Evolutionary conservation across 2,329 filamentous ascomycete genomes (phyloP).

Genomic region (Botrytis elliptica): DNA sequence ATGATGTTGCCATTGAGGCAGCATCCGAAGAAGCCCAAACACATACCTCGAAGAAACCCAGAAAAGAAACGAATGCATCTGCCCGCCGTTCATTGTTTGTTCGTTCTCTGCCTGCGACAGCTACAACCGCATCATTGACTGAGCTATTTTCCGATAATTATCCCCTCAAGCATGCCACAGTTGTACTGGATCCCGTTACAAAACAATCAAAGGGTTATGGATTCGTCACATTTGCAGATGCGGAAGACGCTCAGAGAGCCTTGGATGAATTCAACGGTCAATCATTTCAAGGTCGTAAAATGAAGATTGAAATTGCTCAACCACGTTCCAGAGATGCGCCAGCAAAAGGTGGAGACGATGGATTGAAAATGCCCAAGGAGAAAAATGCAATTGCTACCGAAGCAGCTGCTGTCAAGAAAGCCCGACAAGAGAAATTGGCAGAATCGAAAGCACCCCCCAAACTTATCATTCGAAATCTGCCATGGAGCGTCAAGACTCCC

Average conservation of each 20-base stretch:
- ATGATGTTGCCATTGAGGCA: conserved; percentile 25
- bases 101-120: conserved; percentile 74
- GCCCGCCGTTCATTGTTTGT: conserved; percentile 77
- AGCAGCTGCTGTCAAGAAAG: conserved; percentile 47
- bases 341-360: conserved; percentile 45
- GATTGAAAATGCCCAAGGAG: conserved; percentile 30
- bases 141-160: conserved; percentile 92
- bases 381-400: conserved; percentile 40
- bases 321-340: conserved; percentile 70
- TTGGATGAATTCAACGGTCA: conserved; percentile 78
- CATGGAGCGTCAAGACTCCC: conserved; percentile 89
- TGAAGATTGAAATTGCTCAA: conserved; percentile 86
- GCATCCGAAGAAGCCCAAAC: conserved; percentile 26
- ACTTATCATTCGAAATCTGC: conserved; percentile 87
- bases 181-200: conserved; percentile 80
- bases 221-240: conserved; percentile 94
- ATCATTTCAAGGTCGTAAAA: conserved; percentile 73
- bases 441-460: conserved; percentile 64
- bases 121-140: conserved; percentile 79
- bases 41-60: conserved; percentile 53
- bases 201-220: conserved; percentile 90
- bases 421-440: conserved; percentile 59
- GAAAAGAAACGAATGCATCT: conserved; percentile 52
- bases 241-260: conserved; percentile 82
- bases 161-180: conserved; percentile 93